Evolutionary conservation across 2,329 filamentous ascomycete genomes (phyloP).

Genomic region (Alternaria angustiovoidea): DNA sequence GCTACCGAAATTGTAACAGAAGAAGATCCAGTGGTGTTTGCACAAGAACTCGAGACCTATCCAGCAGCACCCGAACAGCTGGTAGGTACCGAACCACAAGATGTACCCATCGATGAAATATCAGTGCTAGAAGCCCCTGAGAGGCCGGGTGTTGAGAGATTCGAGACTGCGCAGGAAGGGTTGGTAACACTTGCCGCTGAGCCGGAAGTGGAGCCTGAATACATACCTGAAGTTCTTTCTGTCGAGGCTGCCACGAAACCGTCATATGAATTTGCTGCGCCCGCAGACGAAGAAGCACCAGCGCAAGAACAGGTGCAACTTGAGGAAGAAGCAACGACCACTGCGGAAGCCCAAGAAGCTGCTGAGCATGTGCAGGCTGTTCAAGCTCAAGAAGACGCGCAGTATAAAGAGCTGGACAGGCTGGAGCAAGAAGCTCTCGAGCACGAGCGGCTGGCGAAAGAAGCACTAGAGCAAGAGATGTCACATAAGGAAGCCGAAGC

Average conservation of each 20-base stretch:
- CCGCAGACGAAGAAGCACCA: not conserved
- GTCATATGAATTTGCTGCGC: not conserved
- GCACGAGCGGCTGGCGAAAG: constrained; percentile 6
- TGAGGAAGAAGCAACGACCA: constrained; percentile 5
- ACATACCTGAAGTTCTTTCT: not conserved
- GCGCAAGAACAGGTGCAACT: constrained; percentile 5
- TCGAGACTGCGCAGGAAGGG: not conserved
- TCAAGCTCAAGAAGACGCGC: constrained; percentile 1
- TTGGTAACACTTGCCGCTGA: not conserved
- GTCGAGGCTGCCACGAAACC: constrained; percentile 4
- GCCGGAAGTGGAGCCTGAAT: not conserved
- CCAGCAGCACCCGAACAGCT: not conserved
- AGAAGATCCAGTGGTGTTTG: not conserved
- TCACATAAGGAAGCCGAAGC: constrained; percentile 10
- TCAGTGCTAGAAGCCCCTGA: constrained; percentile 1
- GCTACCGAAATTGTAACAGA: not conserved
- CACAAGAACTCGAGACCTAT: not conserved
- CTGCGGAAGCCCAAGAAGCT: constrained; percentile 2
- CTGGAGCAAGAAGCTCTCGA: constrained; percentile 13
- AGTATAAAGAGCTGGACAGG: constrained; percentile 5
- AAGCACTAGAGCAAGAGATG: not conserved
- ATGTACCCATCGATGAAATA: constrained; percentile 8
- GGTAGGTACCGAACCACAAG: constrained; percentile 14
- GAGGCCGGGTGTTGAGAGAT: not conserved
- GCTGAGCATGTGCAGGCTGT: not conserved